Evolutionary conservation across 176 grass and related monocot genomes (phyloP).

Genomic region (Neostapfia colusana): DNA sequence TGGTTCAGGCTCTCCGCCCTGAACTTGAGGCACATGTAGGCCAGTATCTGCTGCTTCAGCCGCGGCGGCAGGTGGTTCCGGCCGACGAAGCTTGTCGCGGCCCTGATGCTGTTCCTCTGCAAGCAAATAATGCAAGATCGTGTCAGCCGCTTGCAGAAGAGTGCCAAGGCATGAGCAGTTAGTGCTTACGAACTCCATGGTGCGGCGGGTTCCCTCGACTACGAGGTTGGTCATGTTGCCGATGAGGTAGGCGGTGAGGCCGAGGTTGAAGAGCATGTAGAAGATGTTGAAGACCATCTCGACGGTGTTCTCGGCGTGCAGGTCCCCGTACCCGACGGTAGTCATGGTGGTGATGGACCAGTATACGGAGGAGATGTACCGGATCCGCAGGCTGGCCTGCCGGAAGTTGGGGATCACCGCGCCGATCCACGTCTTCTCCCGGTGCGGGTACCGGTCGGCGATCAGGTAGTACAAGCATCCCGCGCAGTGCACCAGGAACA

Average conservation of each 20-base stretch:
- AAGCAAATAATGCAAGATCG: neutral
- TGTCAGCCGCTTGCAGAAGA: neutral
- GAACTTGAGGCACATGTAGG: conserved; percentile 96
- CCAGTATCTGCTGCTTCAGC: conserved; percentile 86
- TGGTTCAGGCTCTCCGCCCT: conserved; percentile 92
- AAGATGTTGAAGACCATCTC: conserved; percentile 99
- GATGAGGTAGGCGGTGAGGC: conserved; percentile 89
- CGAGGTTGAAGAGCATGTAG: conserved; percentile 97
- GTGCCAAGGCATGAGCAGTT: too few species aligned
- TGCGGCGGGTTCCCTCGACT: conserved; percentile 89
- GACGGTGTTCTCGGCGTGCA: conserved; percentile 81
- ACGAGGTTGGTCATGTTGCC: conserved; percentile 99
- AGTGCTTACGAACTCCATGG: conserved; percentile 92
- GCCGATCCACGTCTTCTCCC: conserved; percentile 91
- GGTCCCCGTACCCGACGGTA: conserved; percentile 95
- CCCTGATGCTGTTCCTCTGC: conserved; percentile 85
- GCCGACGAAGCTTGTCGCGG: conserved; percentile 78
- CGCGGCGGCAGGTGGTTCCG: conserved; percentile 73
- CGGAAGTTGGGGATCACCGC: conserved; percentile 82
- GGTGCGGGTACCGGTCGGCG: conserved; percentile 74
- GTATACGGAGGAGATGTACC: conserved; percentile 87
- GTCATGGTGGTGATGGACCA: conserved; percentile 99
- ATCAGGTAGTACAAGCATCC: conserved; percentile 91
- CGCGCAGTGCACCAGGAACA: conserved; percentile 89
- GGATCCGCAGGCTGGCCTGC: conserved; percentile 68